phyloP scores from a whole-genome alignment of 805 yeast species.

The Nakazawaea ernobii region DNA sequence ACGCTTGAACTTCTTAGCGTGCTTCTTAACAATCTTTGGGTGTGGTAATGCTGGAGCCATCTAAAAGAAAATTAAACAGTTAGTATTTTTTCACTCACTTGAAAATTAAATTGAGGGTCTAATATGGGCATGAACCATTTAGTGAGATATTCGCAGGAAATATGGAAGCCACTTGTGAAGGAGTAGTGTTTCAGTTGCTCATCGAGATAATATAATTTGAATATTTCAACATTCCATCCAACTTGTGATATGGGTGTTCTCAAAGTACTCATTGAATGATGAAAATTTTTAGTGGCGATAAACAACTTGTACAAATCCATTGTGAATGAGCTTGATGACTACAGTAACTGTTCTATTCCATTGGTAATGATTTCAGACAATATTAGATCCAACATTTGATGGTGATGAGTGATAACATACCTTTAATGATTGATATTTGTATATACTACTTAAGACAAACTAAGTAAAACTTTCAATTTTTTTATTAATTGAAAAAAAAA shows the following conservation, averaged over 20 bases:
- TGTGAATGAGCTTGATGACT: too few species aligned
- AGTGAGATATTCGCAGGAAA: not conserved
- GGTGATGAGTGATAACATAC: conserved; percentile 1
- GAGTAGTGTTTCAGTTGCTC: too few species aligned
- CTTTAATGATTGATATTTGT: conserved; percentile 10
- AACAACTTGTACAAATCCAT: not conserved
- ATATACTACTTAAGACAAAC: not conserved
- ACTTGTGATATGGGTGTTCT: too few species aligned
- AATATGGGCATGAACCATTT: too few species aligned
- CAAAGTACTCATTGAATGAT: too few species aligned
- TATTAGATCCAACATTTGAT: conserved; percentile 18
- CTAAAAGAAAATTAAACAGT: conserved; percentile 24
- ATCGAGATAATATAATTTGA: too few species aligned
- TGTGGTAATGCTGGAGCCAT: conserved; percentile 98
- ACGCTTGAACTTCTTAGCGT: conserved; percentile 98
- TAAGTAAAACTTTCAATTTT: conserved; percentile 1
- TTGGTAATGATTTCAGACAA: conserved; percentile 17
- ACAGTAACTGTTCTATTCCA: too few species aligned
- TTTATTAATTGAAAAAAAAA: not conserved
- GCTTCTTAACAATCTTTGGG: conserved; percentile 99
- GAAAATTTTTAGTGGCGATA: not conserved
- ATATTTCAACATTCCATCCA: too few species aligned
- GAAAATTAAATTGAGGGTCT: too few species aligned
- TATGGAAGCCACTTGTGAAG: too few species aligned
- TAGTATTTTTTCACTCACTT: conserved; percentile 16